Conservation (phyloP, 2,329 filamentous ascomycete species). For the Ilyonectria mors-panacis region DNA sequence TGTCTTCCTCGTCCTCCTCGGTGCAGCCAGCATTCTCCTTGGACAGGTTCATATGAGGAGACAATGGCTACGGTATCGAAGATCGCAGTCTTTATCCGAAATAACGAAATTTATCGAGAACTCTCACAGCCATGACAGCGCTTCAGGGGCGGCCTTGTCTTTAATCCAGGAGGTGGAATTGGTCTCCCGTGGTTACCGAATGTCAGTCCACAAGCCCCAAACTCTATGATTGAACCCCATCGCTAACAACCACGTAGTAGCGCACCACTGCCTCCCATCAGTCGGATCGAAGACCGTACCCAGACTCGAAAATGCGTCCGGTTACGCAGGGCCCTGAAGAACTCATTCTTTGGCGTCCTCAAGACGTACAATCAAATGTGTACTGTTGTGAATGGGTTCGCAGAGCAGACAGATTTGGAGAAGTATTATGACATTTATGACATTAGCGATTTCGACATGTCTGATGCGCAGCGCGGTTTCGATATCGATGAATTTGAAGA, state of each 20-base stretch:
- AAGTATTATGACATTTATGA: conserved; percentile 95
- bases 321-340: conserved; percentile 82
- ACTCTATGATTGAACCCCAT: background rate
- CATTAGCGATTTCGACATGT: conserved; percentile 80
- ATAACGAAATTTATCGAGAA: conserved; percentile 78
- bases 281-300: conserved; percentile 86
- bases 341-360: conserved; percentile 78
- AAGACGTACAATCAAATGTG: conserved; percentile 81
- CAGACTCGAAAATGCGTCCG: conserved; percentile 85
- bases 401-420: conserved; percentile 86
- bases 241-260: conserved; percentile 69
- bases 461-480: conserved; percentile 77
- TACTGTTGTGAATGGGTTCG: conserved; percentile 77
- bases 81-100: conserved; percentile 80
- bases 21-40: conserved; percentile 67
- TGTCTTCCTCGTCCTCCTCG: conserved; percentile 61
- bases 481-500: conserved; percentile 81
- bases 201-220: conserved; percentile 66
- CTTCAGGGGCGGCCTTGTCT: conserved; percentile 81
- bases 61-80: conserved; percentile 85
- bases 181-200: conserved; percentile 89
- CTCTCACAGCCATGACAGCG: conserved; percentile 86
- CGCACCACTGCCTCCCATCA: conserved; percentile 91
- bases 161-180: conserved; percentile 96
- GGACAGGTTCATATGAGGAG: conserved; percentile 82